Conservation (phyloP, 2,329 filamentous ascomycete species). For the Tolypocladium guangdongense region DNA sequence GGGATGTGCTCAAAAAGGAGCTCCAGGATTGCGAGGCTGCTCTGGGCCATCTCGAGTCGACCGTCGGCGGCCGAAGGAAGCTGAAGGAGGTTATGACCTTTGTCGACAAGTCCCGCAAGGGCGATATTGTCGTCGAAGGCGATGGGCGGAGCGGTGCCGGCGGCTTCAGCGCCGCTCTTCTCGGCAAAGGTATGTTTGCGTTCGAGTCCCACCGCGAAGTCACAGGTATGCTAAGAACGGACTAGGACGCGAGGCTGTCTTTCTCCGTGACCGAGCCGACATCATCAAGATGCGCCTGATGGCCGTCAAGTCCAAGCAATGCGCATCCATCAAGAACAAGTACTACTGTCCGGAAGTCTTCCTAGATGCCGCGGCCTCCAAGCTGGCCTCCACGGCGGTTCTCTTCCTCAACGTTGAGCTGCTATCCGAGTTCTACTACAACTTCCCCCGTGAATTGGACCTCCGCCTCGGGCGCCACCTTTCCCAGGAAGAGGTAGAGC, state of each 20-base stretch:
- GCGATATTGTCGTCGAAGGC: constrained; percentile 75
- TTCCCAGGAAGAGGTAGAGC: constrained; percentile 69
- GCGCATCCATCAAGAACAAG: constrained; percentile 73
- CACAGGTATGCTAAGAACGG: constrained; percentile 12
- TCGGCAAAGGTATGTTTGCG: constrained; percentile 59
- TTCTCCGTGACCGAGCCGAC: constrained; percentile 83
- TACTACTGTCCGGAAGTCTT: constrained; percentile 97
- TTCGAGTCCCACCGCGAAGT: neutral
- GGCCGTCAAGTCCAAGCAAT: constrained; percentile 86
- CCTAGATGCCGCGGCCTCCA: constrained; percentile 91
- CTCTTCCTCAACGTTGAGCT: constrained; percentile 96
- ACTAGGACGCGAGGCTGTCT: constrained; percentile 79
- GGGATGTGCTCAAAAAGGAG: constrained; percentile 74
- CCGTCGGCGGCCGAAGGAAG: constrained; percentile 73
- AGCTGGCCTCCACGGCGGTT: constrained; percentile 88
- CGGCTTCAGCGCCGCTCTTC: constrained; percentile 78
- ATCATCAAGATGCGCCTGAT: constrained; percentile 83
- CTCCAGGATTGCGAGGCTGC: constrained; percentile 74
- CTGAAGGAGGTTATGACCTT: constrained; percentile 83
- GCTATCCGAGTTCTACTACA: constrained; percentile 94
- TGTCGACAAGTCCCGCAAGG: constrained; percentile 79
- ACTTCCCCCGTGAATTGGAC: constrained; percentile 90
- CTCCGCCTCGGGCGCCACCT: constrained; percentile 73
- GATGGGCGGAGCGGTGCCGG: constrained; percentile 78
- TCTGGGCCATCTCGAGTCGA: constrained; percentile 61